These are phyloP conservation scores for Tieghemostelium lacteum DNA, from an alignment of 78 protist species.

Conservation along the genomic window DNA sequence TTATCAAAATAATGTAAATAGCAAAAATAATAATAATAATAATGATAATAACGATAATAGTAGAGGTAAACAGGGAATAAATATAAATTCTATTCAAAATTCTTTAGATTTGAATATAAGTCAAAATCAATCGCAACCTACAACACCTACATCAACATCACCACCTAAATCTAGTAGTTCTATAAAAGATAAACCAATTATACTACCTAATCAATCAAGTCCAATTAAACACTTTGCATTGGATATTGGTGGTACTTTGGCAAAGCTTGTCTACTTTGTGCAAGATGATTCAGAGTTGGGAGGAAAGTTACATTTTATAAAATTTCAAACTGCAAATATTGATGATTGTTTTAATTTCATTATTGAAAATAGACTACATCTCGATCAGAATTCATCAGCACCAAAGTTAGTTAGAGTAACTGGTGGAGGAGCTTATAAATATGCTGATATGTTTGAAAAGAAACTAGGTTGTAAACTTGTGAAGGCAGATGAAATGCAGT, in stretches of 20 bases:
- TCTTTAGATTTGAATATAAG: not conserved
- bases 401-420: constrained; percentile 73
- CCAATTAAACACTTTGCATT: constrained; percentile 77
- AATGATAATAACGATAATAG: not conserved
- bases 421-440: constrained; percentile 91
- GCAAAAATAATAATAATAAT: not conserved
- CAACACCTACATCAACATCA: constrained; percentile 35
- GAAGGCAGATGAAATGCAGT: constrained; percentile 88
- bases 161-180: constrained; percentile 27
- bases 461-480: constrained; percentile 61
- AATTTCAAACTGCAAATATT: constrained; percentile 58
- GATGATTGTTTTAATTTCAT: constrained; percentile 67
- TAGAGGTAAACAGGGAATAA: no score
- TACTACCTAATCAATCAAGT: constrained; percentile 63
- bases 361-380: constrained; percentile 68
- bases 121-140: not conserved
- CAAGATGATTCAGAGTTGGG: constrained; percentile 51
- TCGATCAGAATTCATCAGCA: constrained; percentile 41
- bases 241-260: constrained; percentile 75
- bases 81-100: no score
- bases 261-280: constrained; percentile 68
- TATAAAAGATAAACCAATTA: constrained; percentile 56
- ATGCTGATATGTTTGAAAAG: constrained; percentile 49
- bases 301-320: constrained; percentile 65
- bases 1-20: not conserved